A percentile compares a stretch with the other conserved stretches of the same genome.
These are phyloP conservation scores for Solanum infundibuliforme DNA, from an alignment of 257 asterid species.

Conservation along the genomic window DNA sequence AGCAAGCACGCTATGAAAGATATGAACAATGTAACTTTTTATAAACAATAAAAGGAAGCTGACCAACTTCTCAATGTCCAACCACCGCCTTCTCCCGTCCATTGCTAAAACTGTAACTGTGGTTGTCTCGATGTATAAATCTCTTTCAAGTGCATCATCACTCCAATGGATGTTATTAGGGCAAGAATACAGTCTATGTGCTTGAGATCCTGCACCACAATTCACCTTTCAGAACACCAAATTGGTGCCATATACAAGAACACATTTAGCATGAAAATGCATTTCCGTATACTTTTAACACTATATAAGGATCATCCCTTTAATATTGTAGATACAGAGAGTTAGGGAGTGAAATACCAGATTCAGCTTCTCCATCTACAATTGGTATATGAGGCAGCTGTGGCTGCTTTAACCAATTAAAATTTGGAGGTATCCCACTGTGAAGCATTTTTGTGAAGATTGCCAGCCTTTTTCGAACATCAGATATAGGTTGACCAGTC, in stretches of 20 bases:
- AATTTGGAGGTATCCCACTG: conserved; percentile 70
- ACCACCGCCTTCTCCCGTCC: conserved; percentile 99
- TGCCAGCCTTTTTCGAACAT: conserved; percentile 60
- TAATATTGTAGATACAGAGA: background rate
- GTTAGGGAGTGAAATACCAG: conserved; percentile 38
- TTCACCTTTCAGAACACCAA: background rate
- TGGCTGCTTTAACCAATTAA: conserved; percentile 40
- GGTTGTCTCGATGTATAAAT: conserved; percentile 61
- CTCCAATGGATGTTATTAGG: conserved; percentile 61
- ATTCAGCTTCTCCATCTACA: conserved; percentile 25
- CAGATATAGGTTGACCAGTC: conserved; percentile 61
- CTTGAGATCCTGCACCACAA: conserved; percentile 35
- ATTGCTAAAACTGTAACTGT: conserved; percentile 84
- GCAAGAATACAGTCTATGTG: conserved; percentile 37
- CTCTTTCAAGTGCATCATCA: conserved; percentile 85
- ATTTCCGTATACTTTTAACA: background rate
- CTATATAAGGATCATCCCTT: background rate
- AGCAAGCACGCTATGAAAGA: conserved; percentile 1
- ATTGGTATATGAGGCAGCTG: conserved; percentile 23
- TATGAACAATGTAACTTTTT: background rate
- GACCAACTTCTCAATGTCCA: conserved; percentile 93
- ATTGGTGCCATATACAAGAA: background rate
- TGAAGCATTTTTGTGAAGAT: conserved; percentile 79
- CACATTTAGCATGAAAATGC: background rate
- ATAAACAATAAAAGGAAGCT: conserved; percentile 23